Conservation (phyloP, 2,329 filamentous ascomycete species). For the Cadophora sp. region DNA sequence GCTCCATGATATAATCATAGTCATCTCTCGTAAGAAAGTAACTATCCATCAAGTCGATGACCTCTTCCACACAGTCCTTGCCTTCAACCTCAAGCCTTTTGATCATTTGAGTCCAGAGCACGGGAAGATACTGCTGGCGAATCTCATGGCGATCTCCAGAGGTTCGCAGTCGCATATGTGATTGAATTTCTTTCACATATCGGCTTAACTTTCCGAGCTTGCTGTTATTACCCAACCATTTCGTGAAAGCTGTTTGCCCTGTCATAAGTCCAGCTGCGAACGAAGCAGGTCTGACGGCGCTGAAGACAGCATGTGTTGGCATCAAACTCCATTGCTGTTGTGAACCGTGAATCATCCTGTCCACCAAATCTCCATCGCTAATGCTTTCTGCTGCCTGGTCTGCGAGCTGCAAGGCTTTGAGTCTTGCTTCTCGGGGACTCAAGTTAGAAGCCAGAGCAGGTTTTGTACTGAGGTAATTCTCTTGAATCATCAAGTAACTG, state of each 20-base stretch:
- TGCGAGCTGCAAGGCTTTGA: constrained; percentile 85
- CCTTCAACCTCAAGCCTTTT: constrained; percentile 78
- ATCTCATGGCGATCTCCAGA: constrained; percentile 94
- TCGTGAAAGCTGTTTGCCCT: constrained; percentile 77
- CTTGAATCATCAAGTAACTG: constrained; percentile 96
- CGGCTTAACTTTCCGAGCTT: constrained; percentile 80
- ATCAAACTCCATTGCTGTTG: constrained; percentile 99
- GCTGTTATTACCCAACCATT: constrained; percentile 96
- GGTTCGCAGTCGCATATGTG: constrained; percentile 91
- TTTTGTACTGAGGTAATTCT: constrained; percentile 90
- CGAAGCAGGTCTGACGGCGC: constrained; percentile 89
- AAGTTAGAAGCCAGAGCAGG: constrained; percentile 68
- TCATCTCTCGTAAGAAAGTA: constrained; percentile 96
- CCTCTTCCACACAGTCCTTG: constrained; percentile 79
- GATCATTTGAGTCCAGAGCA: constrained; percentile 83
- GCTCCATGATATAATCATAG: constrained; percentile 89
- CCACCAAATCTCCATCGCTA: constrained; percentile 94
- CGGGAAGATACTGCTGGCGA: constrained; percentile 90
- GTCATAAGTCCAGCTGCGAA: constrained; percentile 82
- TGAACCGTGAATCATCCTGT: constrained; percentile 97
- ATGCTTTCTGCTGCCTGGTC: constrained; percentile 94
- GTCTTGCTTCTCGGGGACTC: constrained; percentile 63
- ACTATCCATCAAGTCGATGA: constrained; percentile 96
- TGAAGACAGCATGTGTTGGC: constrained; percentile 95
- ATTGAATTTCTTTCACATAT: constrained; percentile 91